phyloP scores from a whole-genome alignment of 2,329 filamentous ascomycete genomes.

The Clonostachys chloroleuca region DNA sequence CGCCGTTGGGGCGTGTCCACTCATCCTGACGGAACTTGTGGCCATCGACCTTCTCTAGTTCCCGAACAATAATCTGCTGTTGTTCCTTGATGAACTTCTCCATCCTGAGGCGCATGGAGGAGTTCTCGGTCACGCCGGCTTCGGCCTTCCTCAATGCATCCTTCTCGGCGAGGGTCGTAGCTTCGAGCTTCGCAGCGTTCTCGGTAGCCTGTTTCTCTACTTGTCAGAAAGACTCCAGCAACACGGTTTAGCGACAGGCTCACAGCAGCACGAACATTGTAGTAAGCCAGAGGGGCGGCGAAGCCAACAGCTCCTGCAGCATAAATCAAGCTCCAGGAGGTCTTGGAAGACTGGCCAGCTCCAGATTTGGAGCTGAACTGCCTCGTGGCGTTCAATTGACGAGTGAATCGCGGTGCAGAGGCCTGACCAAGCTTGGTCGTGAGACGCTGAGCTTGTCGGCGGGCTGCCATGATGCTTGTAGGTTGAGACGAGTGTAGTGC shows the following conservation, averaged over 20 bases:
- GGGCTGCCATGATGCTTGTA: constrained; percentile 18
- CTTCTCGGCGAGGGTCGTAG: constrained; percentile 74
- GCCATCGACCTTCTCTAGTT: constrained; percentile 80
- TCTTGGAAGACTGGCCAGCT: constrained; percentile 9
- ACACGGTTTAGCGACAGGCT: not conserved
- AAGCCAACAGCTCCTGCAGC: constrained; percentile 42
- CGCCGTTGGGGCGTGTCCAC: constrained; percentile 84
- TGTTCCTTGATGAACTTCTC: constrained; percentile 93
- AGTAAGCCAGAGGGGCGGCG: constrained; percentile 49
- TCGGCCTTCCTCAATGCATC: constrained; percentile 80
- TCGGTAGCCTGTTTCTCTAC: not conserved
- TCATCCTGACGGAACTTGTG: constrained; percentile 77
- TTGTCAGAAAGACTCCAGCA: constrained; percentile 2
- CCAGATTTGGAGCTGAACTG: constrained; percentile 16
- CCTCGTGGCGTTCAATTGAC: constrained; percentile 17
- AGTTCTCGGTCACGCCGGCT: constrained; percentile 59
- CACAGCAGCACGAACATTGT: constrained; percentile 40
- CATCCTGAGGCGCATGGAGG: constrained; percentile 97
- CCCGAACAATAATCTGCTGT: constrained; percentile 80
- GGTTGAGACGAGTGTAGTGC: not conserved
- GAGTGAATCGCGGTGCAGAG: constrained; percentile 10
- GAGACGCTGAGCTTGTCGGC: constrained; percentile 19
- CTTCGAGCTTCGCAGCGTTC: constrained; percentile 40
- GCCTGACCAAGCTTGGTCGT: constrained; percentile 18
- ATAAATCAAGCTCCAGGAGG: constrained; percentile 17